These are phyloP conservation scores for Geranium rotundifolium DNA, from an alignment of 345 rosid genomes.

Conservation along the genomic window DNA sequence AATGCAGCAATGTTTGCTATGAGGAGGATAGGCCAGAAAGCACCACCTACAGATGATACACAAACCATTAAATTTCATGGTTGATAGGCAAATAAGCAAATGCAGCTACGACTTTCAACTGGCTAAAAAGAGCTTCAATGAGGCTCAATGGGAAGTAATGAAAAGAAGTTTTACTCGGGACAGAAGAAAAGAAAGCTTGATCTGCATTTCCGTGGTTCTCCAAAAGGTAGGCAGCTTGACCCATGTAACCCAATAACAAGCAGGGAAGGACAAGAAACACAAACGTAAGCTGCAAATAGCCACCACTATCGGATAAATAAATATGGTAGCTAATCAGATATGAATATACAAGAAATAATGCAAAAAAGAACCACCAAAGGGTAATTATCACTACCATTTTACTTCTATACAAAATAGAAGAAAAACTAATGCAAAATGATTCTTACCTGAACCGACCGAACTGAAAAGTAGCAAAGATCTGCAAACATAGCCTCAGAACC, in stretches of 20 bases:
- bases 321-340: neutral
- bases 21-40: conserved; percentile 78
- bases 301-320: conserved; percentile 31
- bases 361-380: neutral
- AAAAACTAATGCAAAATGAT: conserved; percentile 4
- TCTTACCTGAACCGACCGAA: conserved; percentile 87
- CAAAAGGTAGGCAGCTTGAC: conserved; percentile 97
- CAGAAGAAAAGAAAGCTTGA: conserved; percentile 74
- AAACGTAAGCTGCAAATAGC: conserved; percentile 87
- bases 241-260: conserved; percentile 93
- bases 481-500: conserved; percentile 99
- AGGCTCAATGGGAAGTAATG: neutral
- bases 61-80: neutral
- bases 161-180: conserved; percentile 58
- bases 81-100: neutral
- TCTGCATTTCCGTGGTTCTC: conserved; percentile 40
- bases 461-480: conserved; percentile 97
- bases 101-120: neutral
- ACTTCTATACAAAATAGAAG: neutral
- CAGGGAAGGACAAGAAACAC: conserved; percentile 90
- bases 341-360: neutral
- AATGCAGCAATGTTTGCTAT: conserved; percentile 89
- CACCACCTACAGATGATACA: conserved; percentile 38
- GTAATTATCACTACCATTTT: neutral
- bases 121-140: neutral